phyloP scores from a whole-genome alignment of 148 eudicot genomes.

The Nepenthes gracilis region DNA sequence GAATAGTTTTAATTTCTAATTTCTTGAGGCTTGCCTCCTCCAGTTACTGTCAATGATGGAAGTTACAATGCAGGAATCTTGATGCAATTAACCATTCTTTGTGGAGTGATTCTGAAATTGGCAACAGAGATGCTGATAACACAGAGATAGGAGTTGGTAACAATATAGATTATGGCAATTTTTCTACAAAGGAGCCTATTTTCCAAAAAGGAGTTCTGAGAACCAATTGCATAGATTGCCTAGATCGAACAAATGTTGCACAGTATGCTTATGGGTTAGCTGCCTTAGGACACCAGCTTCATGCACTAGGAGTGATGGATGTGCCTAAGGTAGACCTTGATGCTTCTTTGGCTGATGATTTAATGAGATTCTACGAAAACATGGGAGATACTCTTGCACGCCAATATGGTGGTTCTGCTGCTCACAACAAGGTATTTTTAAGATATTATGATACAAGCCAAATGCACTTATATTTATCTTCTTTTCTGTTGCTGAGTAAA shows the following conservation, averaged over 20 bases:
- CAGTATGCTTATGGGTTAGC: conserved; percentile 79
- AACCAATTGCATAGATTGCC: conserved; percentile 87
- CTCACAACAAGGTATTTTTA: conserved; percentile 81
- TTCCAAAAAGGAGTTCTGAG: conserved; percentile 72
- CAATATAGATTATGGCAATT: conserved; percentile 8
- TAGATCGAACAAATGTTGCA: conserved; percentile 90
- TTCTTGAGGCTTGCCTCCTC: background rate
- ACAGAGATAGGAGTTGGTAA: conserved; percentile 1
- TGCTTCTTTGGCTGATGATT: conserved; percentile 43
- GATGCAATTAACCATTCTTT: conserved; percentile 13
- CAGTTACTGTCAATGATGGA: background rate
- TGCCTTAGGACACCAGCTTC: conserved; percentile 76
- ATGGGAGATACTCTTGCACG: conserved; percentile 83
- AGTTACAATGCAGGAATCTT: conserved; percentile 32
- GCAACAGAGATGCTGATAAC: conserved; percentile 16
- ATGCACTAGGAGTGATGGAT: conserved; percentile 40
- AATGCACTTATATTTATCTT: background rate
- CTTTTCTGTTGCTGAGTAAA: too few species aligned
- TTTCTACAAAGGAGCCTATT: conserved; percentile 17
- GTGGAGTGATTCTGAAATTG: conserved; percentile 8
- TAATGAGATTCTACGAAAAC: conserved; percentile 61
- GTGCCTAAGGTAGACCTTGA: conserved; percentile 33
- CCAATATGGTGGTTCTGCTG: conserved; percentile 95
- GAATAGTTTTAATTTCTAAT: background rate
- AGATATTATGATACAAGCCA: background rate